Conservation (phyloP, 495 filamentous ascomycete species). For the Gamarada debralockiae region DNA sequence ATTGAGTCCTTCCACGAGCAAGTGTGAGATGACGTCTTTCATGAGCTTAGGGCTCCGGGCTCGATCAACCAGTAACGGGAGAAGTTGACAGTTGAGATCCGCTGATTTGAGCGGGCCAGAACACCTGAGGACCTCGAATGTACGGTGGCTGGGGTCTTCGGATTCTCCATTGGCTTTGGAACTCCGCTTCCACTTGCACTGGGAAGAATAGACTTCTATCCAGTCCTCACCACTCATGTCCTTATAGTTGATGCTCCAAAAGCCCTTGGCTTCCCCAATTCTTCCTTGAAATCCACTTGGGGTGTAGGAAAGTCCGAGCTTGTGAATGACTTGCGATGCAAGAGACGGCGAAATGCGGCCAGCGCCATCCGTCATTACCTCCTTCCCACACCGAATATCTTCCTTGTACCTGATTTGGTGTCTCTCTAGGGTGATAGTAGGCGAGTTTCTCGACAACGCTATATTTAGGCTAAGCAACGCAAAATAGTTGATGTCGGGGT, state of each 20-base stretch:
- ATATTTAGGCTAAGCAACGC: background rate
- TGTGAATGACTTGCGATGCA: conserved; percentile 55
- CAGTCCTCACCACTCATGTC: conserved; percentile 41
- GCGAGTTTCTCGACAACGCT: conserved; percentile 41
- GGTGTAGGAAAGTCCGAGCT: conserved; percentile 53
- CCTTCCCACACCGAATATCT: conserved; percentile 24
- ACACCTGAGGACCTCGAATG: conserved; percentile 68
- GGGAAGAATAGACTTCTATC: conserved; percentile 77
- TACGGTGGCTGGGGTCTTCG: conserved; percentile 44
- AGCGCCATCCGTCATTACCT: conserved; percentile 82
- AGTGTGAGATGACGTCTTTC: conserved; percentile 49
- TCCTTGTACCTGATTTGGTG: conserved; percentile 34
- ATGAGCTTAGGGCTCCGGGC: conserved; percentile 48
- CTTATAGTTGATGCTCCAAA: conserved; percentile 68
- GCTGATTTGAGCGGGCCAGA: conserved; percentile 60
- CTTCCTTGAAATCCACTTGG: conserved; percentile 79
- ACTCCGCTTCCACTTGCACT: conserved; percentile 73
- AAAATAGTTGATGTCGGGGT: conserved; percentile 16
- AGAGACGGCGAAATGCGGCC: conserved; percentile 63
- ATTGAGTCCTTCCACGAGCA: conserved; percentile 57
- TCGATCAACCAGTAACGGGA: conserved; percentile 70
- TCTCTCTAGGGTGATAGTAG: conserved; percentile 42
- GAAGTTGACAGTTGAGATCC: conserved; percentile 70
- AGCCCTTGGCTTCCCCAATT: conserved; percentile 80
- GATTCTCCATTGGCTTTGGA: conserved; percentile 10